phyloP scores from a whole-genome alignment of 2,329 filamentous ascomycete species.

The Sphaerostilbella broomeana region DNA sequence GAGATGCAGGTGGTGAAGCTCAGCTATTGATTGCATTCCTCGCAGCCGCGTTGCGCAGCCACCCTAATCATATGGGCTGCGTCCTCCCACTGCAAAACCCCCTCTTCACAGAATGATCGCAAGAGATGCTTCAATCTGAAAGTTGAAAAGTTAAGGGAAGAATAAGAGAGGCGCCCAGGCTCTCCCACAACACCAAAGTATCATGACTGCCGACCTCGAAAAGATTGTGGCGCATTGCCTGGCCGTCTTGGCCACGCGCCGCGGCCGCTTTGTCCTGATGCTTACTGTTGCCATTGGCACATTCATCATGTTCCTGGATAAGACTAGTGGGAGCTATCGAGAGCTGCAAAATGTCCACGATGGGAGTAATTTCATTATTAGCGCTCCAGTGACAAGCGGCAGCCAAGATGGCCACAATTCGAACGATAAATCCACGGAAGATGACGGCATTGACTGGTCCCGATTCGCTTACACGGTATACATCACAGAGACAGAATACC shows the following conservation, averaged over 20 bases:
- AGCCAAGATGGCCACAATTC: background rate
- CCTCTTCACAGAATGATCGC: no score
- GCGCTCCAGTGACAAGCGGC: background rate
- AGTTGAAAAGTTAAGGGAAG: no score
- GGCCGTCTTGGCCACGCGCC: background rate
- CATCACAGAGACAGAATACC: constrained; percentile 39
- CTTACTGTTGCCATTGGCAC: background rate
- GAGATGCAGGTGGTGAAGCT: no score
- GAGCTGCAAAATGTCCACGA: background rate
- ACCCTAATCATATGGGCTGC: no score
- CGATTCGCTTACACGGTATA: constrained; percentile 44
- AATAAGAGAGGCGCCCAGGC: no score
- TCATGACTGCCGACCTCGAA: background rate
- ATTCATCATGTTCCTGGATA: background rate
- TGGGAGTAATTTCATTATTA: background rate
- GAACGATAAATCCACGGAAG: background rate
- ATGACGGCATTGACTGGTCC: constrained; percentile 33
- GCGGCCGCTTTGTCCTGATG: background rate
- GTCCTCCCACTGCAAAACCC: no score
- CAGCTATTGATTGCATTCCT: no score
- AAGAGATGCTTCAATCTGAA: no score
- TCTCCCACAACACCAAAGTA: no score
- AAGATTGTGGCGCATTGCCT: background rate
- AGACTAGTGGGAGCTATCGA: background rate
- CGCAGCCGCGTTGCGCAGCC: no score